Evolutionary conservation across 306 rosid genomes (phyloP).

Genomic region (Acacia crassicarpa): DNA sequence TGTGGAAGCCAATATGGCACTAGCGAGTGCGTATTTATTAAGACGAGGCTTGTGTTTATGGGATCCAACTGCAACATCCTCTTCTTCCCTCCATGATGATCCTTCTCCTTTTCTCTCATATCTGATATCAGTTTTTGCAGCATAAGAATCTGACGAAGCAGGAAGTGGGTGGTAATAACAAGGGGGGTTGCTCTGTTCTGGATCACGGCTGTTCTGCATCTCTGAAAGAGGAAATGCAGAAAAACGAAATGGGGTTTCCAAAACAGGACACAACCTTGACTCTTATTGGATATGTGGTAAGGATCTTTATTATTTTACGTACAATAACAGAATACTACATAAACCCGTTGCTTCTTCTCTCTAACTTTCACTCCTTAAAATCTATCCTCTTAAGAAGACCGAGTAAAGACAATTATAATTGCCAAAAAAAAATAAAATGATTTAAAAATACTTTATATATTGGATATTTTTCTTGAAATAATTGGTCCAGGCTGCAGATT

Average conservation of each 20-base stretch:
- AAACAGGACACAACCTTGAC: too few species aligned
- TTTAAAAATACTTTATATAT: neutral
- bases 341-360: neutral
- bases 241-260: neutral
- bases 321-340: neutral
- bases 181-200: conserved; percentile 7
- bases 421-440: neutral
- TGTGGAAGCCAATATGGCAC: conserved; percentile 79
- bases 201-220: conserved; percentile 18
- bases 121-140: conserved; percentile 14
- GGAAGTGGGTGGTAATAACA: conserved; percentile 37
- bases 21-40: conserved; percentile 62
- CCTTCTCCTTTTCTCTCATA: neutral
- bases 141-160: conserved; percentile 30
- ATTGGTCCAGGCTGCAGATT: neutral
- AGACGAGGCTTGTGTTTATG: conserved; percentile 32
- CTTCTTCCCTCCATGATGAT: neutral
- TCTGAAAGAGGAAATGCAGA: conserved; percentile 22
- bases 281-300: neutral
- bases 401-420: neutral
- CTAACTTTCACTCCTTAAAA: neutral
- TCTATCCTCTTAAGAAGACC: neutral
- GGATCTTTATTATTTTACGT: neutral
- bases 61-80: neutral
- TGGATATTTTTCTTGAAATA: neutral